Evolutionary conservation across 441 rosid species (phyloP), one percentile per base, ranked within the genome.

Genomic region (Populus hybrid): DNA sequence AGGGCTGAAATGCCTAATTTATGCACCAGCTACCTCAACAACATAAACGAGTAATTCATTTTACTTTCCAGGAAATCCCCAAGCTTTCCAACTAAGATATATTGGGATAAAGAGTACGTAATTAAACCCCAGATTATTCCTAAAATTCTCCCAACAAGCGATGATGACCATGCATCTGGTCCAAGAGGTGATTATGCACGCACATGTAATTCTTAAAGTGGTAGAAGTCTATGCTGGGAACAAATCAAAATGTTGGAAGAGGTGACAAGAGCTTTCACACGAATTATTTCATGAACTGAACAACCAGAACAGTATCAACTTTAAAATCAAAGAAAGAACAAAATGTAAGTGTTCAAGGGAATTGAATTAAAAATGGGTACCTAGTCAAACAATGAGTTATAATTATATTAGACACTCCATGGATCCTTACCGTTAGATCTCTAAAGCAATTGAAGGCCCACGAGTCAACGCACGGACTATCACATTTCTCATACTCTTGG

Each of bases 281-380:
- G 0, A 61, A 21, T 12, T 23, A 61, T 61, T 61, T 61, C 6
- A 61, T 3, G 28, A 61, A 61, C 4, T 4, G 42, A 32, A 73
- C 59, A 21, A 5, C 57, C 6, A 38, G 57, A 70, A 36, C 32
- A 1, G 7, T 73, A 35, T n/a, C 36, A 9, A 7, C 46, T 32
- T 38, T 18, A 8, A 68, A 50, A 18, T 21, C 12, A 23, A 46
- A 46, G 8, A 67, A 46, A 7, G 9, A 68, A 50, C 19, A 9
- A 46, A 67, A 18, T 24, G 26, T 50, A 9, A 7, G 34, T 50
- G 24, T 3, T n/a, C 2, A 21, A 26, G 16, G 21, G 38, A 70
- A 53, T 50, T 69, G 38, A 78, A 70, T 53, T 14, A 69, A 70
- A 57, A 59, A 63, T 21, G n/a, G 28, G 10, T 70, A 38, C 46